Evolutionary conservation across 2,329 filamentous ascomycete genomes (phyloP).

Genomic region (Penicillium sp.): DNA sequence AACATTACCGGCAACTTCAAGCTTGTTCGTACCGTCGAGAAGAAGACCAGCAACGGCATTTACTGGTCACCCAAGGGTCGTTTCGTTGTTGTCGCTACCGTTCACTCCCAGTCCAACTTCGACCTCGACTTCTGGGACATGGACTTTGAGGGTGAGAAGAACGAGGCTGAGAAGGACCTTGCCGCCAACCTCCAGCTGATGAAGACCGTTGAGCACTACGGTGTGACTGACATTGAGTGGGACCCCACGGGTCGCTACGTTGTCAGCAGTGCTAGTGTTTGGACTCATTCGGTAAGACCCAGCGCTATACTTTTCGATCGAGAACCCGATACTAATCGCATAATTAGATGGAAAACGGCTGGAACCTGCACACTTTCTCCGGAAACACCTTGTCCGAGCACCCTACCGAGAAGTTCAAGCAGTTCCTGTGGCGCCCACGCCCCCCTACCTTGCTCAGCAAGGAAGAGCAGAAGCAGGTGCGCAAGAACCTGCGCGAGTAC

Average conservation of each 20-base stretch:
- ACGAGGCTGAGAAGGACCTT: slow-evolving; percentile 88
- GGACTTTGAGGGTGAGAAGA: slow-evolving; percentile 96
- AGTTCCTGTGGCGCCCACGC: slow-evolving; percentile 91
- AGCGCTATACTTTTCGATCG: neutral
- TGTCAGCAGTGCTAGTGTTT: slow-evolving; percentile 87
- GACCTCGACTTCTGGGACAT: slow-evolving; percentile 98
- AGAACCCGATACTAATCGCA: slow-evolving; percentile 22
- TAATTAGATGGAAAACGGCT: slow-evolving; percentile 93
- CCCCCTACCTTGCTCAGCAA: slow-evolving; percentile 89
- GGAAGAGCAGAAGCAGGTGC: slow-evolving; percentile 96
- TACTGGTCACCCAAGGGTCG: slow-evolving; percentile 98
- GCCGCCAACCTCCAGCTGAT: slow-evolving; percentile 94
- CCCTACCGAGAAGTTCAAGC: slow-evolving; percentile 95
- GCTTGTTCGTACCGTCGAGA: slow-evolving; percentile 90
- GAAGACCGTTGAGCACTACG: slow-evolving; percentile 93
- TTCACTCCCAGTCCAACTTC: slow-evolving; percentile 88
- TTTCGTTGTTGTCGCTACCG: slow-evolving; percentile 91
- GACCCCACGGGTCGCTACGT: slow-evolving; percentile 95
- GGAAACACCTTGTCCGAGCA: slow-evolving; percentile 88
- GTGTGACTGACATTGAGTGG: slow-evolving; percentile 97
- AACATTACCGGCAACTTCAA: slow-evolving; percentile 87
- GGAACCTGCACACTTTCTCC: slow-evolving; percentile 96
- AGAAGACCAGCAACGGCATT: slow-evolving; percentile 99
- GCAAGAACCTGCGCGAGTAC: slow-evolving; percentile 98
- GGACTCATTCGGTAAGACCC: slow-evolving; percentile 86